Base-by-base conservation (phyloP, 805 yeast species). In the Saccharomycopsis amapae region DNA sequence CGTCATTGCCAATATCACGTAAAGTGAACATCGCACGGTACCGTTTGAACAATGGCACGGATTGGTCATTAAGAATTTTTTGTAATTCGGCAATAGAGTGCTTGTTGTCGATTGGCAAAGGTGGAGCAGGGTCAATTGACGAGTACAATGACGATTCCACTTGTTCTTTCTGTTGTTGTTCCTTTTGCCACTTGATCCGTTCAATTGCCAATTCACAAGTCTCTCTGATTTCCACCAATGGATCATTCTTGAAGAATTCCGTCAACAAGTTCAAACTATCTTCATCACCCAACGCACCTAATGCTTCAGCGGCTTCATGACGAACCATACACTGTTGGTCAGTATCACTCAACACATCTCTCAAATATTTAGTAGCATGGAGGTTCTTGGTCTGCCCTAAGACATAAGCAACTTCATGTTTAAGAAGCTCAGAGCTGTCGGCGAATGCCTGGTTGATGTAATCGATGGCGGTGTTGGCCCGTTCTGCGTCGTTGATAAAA, bases 251-350 rank as follows among this genome's bases (percentile, higher is more conserved):
- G 56, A 65, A 71, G 63, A 81, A 87, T 44, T 79, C 67, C 51
- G 75, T 66, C 55, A 93, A 74, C 40, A 88, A 61, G 1, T 69
- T 75, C 46, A 93, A 63, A 12, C 95, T 83, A 4, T 76, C 81
- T 34, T 66, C 63, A 63, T 88, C 95, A 40, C 95, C 95, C 43
- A 93, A 71, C 37, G 98, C 98, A 51, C 98, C 99, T 45, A 93
- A 72, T 36, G 97, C 98, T 66, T 93, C 99, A 5, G 98, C 98
- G 15, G 98, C 98, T 65, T 93, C 99, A 64, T 93, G 99, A 64
- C 99, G 83, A 31, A 93, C 99, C 97, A 93, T 93, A 50, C 85
- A 72, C 61, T 85, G 93, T 68, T 90, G 97, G 55, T 69, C 71
- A 20, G 61, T 58, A 62, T 81, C 79, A 40, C 67, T 65, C 57